A percentile compares a stretch with the other conserved stretches of the same genome.
Conservation (phyloP, 73 alveolate genomes). For the Breviolum minutum region DNA sequence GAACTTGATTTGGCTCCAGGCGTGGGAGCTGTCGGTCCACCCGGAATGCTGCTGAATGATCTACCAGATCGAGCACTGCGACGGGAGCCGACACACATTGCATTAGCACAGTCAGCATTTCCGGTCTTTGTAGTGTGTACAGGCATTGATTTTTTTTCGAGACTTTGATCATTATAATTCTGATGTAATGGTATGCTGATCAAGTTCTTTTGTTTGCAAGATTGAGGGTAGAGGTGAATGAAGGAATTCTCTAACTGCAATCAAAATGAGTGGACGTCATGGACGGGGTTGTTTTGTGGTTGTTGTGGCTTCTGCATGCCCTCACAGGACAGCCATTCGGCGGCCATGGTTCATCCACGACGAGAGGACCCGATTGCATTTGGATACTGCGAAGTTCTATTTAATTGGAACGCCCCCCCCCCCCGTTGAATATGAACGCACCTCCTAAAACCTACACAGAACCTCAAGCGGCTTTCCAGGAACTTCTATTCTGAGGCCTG, state of each 20-base stretch:
- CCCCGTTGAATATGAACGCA: not conserved
- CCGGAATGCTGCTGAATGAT: conserved; percentile 32
- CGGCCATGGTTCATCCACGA: conserved; percentile 7
- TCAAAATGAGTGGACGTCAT: not conserved
- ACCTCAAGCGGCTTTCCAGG: too few relatives aligned
- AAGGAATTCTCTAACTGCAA: not conserved
- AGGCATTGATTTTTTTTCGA: too few relatives aligned
- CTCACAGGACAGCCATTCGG: conserved; percentile 2
- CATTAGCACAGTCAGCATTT: not conserved
- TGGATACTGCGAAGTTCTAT: not conserved
- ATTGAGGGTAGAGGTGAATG: not conserved
- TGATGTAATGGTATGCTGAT: too few relatives aligned
- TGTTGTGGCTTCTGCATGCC: not conserved
- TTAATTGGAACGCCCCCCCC: not conserved
- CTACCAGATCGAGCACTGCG: conserved; percentile 62
- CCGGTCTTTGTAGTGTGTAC: too few relatives aligned
- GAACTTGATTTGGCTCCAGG: too few relatives aligned
- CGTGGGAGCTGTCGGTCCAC: not conserved
- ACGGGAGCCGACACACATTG: not conserved
- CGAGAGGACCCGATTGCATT: not conserved
- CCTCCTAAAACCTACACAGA: too few relatives aligned
- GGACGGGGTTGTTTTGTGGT: not conserved
- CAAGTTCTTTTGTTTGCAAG: too few relatives aligned
- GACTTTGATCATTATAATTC: too few relatives aligned
- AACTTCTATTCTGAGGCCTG: conserved; percentile 11